Percentiles rank a stretch among this genome's conserved stretches.
phyloP scores from a whole-genome alignment of 2,329 filamentous ascomycete species.

The Phialophora expanda region DNA sequence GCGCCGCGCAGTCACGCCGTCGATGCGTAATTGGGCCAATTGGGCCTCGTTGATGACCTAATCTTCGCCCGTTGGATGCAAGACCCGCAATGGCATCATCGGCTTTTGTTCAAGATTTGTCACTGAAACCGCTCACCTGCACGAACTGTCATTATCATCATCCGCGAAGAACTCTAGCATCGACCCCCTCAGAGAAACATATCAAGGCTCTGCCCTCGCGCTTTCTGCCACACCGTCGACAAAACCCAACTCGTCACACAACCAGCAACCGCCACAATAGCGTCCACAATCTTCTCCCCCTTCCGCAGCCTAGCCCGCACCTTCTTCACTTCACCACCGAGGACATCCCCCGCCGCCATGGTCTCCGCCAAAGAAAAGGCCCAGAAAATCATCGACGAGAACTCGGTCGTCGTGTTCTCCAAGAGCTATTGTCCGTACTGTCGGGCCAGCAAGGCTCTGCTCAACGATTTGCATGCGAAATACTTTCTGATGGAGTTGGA shows the following conservation, averaged over 20 bases:
- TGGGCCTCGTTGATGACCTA: background rate
- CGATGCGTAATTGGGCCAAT: background rate
- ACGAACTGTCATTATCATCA: background rate
- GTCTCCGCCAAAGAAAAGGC: constrained; percentile 82
- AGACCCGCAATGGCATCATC: background rate
- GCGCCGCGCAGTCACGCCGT: too few relatives aligned
- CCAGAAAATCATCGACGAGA: constrained; percentile 84
- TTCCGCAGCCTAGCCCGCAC: constrained; percentile 63
- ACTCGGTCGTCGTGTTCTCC: constrained; percentile 91
- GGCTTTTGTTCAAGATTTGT: background rate
- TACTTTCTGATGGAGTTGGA: constrained; percentile 83
- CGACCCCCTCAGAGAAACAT: background rate
- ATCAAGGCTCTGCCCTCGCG: background rate
- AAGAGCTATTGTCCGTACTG: constrained; percentile 98
- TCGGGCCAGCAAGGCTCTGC: constrained; percentile 73
- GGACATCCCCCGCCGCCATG: constrained; percentile 68
- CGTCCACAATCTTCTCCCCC: constrained; percentile 63
- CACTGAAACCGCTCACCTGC: background rate
- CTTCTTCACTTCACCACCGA: constrained; percentile 63
- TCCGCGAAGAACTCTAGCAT: background rate
- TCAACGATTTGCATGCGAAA: constrained; percentile 73
- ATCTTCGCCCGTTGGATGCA: background rate
- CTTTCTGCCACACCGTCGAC: background rate
- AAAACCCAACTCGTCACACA: constrained; percentile 7
- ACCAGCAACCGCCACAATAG: constrained; percentile 51